These are phyloP conservation scores for Aureobasidium pullulans DNA, from an alignment of 2,329 filamentous ascomycete genomes.

Conservation along the genomic window DNA sequence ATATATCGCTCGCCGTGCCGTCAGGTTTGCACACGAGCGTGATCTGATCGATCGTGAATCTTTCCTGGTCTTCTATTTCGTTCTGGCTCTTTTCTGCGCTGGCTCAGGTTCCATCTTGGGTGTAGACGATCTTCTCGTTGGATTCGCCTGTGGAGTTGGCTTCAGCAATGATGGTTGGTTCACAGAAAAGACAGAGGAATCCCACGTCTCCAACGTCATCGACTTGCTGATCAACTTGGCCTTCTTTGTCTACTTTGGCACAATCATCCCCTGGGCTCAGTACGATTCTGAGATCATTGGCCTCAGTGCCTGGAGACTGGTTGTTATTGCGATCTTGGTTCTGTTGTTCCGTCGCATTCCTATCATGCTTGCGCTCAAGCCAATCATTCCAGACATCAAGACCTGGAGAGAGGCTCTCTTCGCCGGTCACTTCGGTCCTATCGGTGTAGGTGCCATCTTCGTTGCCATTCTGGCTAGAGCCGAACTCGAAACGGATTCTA, in stretches of 20 bases:
- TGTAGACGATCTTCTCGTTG: conserved; percentile 87
- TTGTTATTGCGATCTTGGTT: conserved; percentile 90
- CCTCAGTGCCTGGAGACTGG: conserved; percentile 76
- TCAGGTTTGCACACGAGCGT: conserved; percentile 76
- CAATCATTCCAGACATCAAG: conserved; percentile 91
- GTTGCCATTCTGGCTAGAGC: conserved; percentile 86
- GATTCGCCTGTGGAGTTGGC: conserved; percentile 92
- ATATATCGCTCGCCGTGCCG: conserved; percentile 83
- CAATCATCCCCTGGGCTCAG: conserved; percentile 92
- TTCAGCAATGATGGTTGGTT: conserved; percentile 99
- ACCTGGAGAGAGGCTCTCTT: conserved; percentile 97
- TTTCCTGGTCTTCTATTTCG: conserved; percentile 98
- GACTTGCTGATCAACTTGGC: conserved; percentile 93
- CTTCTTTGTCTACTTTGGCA: conserved; percentile 96
- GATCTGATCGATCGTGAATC: conserved; percentile 92
- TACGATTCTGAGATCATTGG: conserved; percentile 71
- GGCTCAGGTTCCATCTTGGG: conserved; percentile 87
- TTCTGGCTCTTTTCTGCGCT: conserved; percentile 89
- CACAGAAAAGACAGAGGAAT: conserved; percentile 94
- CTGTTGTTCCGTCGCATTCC: conserved; percentile 94
- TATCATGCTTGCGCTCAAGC: conserved; percentile 85
- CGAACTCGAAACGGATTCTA: conserved; percentile 71
- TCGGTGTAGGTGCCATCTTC: conserved; percentile 94
- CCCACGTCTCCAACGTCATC: conserved; percentile 98
- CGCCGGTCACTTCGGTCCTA: conserved; percentile 94